Evolutionary conservation across 2,329 filamentous ascomycete species (phyloP).

Genomic region (Fusarium bulbicola): DNA sequence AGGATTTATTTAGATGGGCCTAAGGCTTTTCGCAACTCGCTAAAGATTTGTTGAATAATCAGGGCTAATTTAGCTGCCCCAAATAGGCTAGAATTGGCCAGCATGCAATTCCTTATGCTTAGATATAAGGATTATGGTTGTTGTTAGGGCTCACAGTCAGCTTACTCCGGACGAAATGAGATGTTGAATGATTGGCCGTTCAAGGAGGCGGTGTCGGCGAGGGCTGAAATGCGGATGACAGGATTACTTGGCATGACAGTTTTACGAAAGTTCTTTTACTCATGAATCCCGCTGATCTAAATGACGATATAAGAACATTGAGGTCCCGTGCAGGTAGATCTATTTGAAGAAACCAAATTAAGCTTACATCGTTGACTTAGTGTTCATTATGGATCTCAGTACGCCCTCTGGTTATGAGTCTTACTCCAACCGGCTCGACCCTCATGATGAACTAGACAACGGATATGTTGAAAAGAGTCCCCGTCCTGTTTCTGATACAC

Average conservation of each 20-base stretch:
- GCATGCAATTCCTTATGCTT: background rate
- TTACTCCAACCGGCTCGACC: conserved; percentile 12
- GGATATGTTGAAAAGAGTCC: background rate
- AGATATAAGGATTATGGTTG: background rate
- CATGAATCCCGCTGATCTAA: background rate
- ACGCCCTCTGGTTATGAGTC: conserved; percentile 4
- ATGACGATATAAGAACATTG: background rate
- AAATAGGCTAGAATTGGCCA: background rate
- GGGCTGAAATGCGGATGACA: background rate
- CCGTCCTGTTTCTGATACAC: background rate
- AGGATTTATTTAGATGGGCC: background rate
- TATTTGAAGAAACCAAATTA: background rate
- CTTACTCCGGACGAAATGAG: background rate
- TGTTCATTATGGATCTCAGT: conserved; percentile 3
- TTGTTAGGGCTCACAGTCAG: background rate
- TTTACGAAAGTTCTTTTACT: background rate
- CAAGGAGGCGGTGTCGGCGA: background rate
- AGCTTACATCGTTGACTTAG: background rate
- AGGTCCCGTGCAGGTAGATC: background rate
- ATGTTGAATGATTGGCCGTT: background rate
- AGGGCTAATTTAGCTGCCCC: background rate
- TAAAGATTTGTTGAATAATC: background rate
- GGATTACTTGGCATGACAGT: background rate
- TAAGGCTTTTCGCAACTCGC: background rate
- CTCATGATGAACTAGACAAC: conserved; percentile 1